Evolutionary conservation across 352 stramenopile genomes (phyloP).

Genomic region (Blastocystis sp.): DNA sequence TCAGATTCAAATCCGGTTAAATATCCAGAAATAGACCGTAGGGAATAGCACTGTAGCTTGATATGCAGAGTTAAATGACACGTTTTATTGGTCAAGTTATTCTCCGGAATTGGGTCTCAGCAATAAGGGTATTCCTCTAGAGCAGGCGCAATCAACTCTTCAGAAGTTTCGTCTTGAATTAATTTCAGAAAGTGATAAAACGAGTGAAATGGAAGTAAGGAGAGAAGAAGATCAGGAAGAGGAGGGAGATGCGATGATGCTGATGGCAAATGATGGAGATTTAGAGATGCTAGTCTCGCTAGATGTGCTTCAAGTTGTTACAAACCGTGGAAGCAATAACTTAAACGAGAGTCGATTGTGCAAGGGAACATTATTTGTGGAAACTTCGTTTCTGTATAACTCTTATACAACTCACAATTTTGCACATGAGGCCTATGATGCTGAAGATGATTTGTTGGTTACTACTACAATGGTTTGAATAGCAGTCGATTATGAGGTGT

Average conservation of each 20-base stretch:
- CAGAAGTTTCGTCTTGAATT: neutral
- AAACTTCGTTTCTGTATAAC: conserved; percentile 20
- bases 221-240: neutral
- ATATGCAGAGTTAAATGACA: neutral
- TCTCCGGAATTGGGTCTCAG: conserved; percentile 25
- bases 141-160: neutral
- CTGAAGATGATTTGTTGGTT: neutral
- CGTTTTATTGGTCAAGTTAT: conserved; percentile 20
- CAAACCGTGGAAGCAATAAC: neutral
- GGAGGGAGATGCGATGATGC: conserved; percentile 16
- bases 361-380: conserved; percentile 17
- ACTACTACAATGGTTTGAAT: neutral
- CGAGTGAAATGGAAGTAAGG: neutral
- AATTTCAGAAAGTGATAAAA: neutral
- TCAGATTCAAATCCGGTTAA: neutral
- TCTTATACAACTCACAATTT: neutral
- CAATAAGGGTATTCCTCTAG: conserved; percentile 35
- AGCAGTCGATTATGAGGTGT: neutral
- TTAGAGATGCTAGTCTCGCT: conserved; percentile 21
- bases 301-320: neutral
- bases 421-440: neutral
- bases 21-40: neutral
- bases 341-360: conserved; percentile 49
- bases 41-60: neutral
- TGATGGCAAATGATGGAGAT: neutral